Percentiles rank a stretch among this genome's conserved stretches.
Conservation (phyloP, 2,329 filamentous ascomycete species). For the Alternaria solani region DNA sequence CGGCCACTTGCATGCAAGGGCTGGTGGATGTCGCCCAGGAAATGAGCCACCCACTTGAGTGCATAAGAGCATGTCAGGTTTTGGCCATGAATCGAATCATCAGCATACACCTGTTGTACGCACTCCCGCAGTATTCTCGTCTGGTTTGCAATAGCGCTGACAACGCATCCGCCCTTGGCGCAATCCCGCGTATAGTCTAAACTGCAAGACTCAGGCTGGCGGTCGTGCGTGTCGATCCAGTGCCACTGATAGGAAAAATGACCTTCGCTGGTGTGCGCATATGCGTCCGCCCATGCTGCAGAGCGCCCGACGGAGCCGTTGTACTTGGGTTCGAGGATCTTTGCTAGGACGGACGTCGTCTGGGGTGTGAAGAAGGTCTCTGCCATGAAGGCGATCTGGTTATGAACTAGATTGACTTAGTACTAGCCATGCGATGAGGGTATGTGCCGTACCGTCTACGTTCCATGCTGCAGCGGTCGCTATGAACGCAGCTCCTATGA, state of each 20-base stretch:
- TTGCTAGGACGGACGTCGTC: conserved; percentile 41
- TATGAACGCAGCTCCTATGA: conserved; percentile 21
- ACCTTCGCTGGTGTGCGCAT: conserved; percentile 50
- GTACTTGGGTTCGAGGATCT: conserved; percentile 52
- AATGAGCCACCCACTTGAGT: conserved; percentile 54
- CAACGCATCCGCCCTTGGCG: conserved; percentile 50
- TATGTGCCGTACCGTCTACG: conserved; percentile 34
- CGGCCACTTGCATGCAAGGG: conserved; percentile 53
- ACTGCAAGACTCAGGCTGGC: conserved; percentile 44
- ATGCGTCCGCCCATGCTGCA: conserved; percentile 53
- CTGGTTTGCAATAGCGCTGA: conserved; percentile 54
- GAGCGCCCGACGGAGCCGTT: conserved; percentile 51
- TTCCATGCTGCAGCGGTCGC: conserved; percentile 39
- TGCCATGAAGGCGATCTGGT: conserved; percentile 53
- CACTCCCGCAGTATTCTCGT: conserved; percentile 50
- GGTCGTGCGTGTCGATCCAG: conserved; percentile 51
- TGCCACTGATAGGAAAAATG: conserved; percentile 55
- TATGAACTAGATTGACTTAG: conserved; percentile 44
- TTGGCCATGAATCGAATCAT: conserved; percentile 31
- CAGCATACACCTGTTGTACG: conserved; percentile 40
- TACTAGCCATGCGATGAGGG: not conserved
- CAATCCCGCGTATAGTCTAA: conserved; percentile 51
- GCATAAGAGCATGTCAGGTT: conserved; percentile 52
- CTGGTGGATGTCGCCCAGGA: conserved; percentile 53
- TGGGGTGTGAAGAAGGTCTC: conserved; percentile 47